Percentiles rank a stretch among this genome's conserved stretches.
Evolutionary conservation across 2,329 filamentous ascomycete species (phyloP).

Genomic region (Mycocentrospora acerina): DNA sequence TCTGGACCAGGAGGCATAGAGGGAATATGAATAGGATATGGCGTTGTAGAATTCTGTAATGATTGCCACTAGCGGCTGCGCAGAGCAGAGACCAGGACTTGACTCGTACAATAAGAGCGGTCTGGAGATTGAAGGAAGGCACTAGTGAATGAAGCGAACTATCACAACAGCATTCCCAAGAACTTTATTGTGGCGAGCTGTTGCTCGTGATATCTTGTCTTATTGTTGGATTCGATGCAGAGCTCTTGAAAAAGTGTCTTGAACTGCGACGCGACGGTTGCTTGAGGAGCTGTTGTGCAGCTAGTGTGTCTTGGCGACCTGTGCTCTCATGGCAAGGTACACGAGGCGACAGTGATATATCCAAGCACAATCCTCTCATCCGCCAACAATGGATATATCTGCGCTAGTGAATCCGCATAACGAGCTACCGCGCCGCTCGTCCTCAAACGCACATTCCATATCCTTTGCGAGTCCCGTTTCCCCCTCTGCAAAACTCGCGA

Average conservation of each 20-base stretch:
- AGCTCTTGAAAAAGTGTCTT: not conserved
- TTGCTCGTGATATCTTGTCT: not conserved
- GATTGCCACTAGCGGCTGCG: not conserved
- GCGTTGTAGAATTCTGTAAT: too few species aligned
- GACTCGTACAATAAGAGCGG: conserved; percentile 28
- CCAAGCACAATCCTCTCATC: conserved; percentile 25
- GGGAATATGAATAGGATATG: not conserved
- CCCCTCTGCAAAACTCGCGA: conserved; percentile 30
- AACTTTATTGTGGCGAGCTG: too few species aligned
- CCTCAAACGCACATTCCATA: conserved; percentile 30
- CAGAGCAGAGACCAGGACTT: conserved; percentile 18
- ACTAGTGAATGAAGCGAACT: conserved; percentile 25
- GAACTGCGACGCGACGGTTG: not conserved
- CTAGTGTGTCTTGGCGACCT: conserved; percentile 11
- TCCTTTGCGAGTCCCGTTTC: conserved; percentile 31
- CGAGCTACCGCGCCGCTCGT: conserved; percentile 33
- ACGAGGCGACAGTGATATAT: conserved; percentile 13
- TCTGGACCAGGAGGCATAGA: conserved; percentile 49
- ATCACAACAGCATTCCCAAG: too few species aligned
- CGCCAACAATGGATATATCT: conserved; percentile 39
- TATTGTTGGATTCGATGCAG: not conserved
- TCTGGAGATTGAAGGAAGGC: conserved; percentile 24
- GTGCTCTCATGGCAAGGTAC: conserved; percentile 9
- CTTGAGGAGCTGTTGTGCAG: not conserved
- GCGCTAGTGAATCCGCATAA: conserved; percentile 38